phyloP scores from a whole-genome alignment of 106 monocot species.

The Iris macrosiphon region DNA sequence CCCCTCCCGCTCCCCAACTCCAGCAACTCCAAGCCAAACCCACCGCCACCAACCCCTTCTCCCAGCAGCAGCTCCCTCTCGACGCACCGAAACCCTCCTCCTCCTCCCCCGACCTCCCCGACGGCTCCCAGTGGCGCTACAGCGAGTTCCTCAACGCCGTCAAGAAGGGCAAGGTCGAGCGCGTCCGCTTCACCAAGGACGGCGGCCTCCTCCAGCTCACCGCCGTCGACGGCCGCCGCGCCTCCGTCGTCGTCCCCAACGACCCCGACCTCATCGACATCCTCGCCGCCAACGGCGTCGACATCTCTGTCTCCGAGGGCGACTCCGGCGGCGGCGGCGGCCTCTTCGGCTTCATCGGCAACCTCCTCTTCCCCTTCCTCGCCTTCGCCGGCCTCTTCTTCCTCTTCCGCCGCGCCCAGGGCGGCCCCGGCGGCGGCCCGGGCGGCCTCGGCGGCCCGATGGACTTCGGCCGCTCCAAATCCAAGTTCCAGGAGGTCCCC shows the following conservation, averaged over 20 bases:
- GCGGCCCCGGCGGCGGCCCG: conserved; percentile 80
- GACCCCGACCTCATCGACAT: conserved; percentile 95
- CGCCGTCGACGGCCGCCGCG: conserved; percentile 94
- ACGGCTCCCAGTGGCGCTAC: conserved; percentile 91
- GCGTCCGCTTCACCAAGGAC: conserved; percentile 92
- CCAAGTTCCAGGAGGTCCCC: conserved; percentile 95
- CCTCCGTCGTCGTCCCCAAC: conserved; percentile 84
- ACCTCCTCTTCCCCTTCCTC: conserved; percentile 81
- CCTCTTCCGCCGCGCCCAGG: conserved; percentile 89
- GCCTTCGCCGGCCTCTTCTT: conserved; percentile 94
- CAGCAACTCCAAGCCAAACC: conserved; percentile 53
- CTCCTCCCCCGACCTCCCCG: conserved; percentile 62
- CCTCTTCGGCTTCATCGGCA: conserved; percentile 66
- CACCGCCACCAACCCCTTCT: conserved; percentile 35
- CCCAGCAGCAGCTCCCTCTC: conserved; percentile 41
- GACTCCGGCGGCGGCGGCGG: conserved; percentile 45
- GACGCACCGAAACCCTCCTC: conserved; percentile 80
- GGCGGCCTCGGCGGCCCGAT: conserved; percentile 93
- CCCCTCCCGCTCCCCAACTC: conserved; percentile 82
- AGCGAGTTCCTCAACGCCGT: conserved; percentile 96
- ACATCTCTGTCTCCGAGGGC: conserved; percentile 94
- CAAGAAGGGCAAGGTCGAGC: conserved; percentile 92
- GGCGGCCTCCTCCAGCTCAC: conserved; percentile 78
- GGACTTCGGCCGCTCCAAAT: conserved; percentile 91
- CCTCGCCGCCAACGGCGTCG: conserved; percentile 95